These are phyloP conservation scores for Moringa oleifera DNA, from an alignment of 345 rosid species.

Conservation along the genomic window DNA sequence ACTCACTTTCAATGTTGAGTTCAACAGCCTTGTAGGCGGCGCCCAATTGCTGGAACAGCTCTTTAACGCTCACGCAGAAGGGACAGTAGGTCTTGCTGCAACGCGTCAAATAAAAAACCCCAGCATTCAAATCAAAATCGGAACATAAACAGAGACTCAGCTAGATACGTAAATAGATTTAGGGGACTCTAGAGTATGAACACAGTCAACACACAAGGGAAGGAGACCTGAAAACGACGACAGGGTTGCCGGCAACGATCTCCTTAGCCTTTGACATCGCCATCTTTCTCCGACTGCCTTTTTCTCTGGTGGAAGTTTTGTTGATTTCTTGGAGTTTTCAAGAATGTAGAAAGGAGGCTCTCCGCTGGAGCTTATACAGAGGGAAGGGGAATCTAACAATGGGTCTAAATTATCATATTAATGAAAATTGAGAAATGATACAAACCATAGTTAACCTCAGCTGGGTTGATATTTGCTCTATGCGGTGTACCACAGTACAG, in stretches of 20 bases:
- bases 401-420: too few species aligned
- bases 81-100: slow-evolving; percentile 73
- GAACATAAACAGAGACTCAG: too few species aligned
- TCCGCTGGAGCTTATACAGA: background rate
- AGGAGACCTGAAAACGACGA: slow-evolving; percentile 68
- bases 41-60: slow-evolving; percentile 51
- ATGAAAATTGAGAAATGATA: background rate
- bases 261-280: slow-evolving; percentile 62
- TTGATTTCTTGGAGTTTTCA: background rate
- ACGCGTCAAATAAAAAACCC: background rate
- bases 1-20: slow-evolving; percentile 59
- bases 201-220: background rate
- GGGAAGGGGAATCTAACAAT: background rate
- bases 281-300: slow-evolving; percentile 25
- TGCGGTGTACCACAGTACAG: too few species aligned
- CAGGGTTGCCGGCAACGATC: slow-evolving; percentile 45
- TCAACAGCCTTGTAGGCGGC: slow-evolving; percentile 50
- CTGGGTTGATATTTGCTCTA: too few species aligned
- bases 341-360: background rate
- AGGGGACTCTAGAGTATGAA: too few species aligned
- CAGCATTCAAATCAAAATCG: background rate
- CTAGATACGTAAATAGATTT: too few species aligned
- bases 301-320: too few species aligned
- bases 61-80: slow-evolving; percentile 54
- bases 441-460: background rate